These are phyloP conservation scores for Pseudogymnoascus sp. DNA, from an alignment of 2,329 filamentous ascomycete species.

Conservation along the genomic window DNA sequence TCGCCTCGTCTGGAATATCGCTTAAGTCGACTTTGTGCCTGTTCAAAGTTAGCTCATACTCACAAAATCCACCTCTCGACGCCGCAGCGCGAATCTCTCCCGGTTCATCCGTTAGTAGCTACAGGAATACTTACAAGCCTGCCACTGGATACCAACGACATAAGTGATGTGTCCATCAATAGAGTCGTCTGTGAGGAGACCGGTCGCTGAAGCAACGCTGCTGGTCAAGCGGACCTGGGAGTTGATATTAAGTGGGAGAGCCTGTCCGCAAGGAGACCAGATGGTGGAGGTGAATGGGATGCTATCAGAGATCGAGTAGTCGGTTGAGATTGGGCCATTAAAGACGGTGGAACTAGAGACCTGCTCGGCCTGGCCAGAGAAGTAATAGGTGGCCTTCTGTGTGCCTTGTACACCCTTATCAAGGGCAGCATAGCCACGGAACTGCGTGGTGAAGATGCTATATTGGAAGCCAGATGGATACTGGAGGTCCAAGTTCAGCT, in stretches of 20 bases:
- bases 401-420: slow-evolving; percentile 39
- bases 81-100: neutral
- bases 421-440: slow-evolving; percentile 44
- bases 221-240: slow-evolving; percentile 39
- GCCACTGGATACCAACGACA: slow-evolving; percentile 34
- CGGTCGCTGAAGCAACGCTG: slow-evolving; percentile 28
- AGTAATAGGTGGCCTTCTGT: slow-evolving; percentile 48
- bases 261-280: slow-evolving; percentile 45
- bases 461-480: slow-evolving; percentile 48
- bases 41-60: neutral
- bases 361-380: slow-evolving; percentile 35
- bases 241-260: slow-evolving; percentile 47
- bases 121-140: neutral
- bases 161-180: slow-evolving; percentile 41
- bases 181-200: slow-evolving; percentile 41
- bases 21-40: neutral
- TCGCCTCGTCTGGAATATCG: neutral
- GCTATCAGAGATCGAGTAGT: slow-evolving; percentile 30
- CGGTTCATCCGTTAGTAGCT: neutral
- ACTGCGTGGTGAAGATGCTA: slow-evolving; percentile 44
- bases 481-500: slow-evolving; percentile 44
- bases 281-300: slow-evolving; percentile 40
- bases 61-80: neutral
- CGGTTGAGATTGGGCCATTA: slow-evolving; percentile 34
- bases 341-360: slow-evolving; percentile 35